phyloP scores from a whole-genome alignment of 2,329 filamentous ascomycete species.

The Cadophora malorum region DNA sequence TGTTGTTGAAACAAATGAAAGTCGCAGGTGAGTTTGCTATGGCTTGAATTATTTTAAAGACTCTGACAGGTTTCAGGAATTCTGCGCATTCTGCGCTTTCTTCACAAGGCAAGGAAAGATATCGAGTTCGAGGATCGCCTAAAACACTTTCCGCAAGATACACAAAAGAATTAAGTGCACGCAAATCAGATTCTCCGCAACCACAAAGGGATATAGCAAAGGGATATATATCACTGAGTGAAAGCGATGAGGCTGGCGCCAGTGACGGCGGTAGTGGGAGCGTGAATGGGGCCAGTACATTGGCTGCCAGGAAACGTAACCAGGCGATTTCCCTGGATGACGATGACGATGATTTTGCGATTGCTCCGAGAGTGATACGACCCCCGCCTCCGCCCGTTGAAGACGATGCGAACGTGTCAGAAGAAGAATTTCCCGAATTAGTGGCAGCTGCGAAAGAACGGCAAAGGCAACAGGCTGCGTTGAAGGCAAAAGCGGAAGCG shows the following conservation, averaged over 20 bases:
- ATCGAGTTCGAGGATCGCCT: slow-evolving; percentile 25
- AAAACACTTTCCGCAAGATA: slow-evolving; percentile 33
- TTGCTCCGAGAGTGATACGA: background rate
- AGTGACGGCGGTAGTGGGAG: slow-evolving; percentile 17
- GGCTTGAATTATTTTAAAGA: background rate
- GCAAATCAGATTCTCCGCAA: slow-evolving; percentile 22
- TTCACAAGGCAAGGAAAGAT: slow-evolving; percentile 31
- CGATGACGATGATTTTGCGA: slow-evolving; percentile 30
- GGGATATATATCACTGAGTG: slow-evolving; percentile 38
- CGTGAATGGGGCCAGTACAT: background rate
- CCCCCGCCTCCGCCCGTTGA: slow-evolving; percentile 22
- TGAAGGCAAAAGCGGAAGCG: slow-evolving; percentile 25
- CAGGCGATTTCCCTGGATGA: slow-evolving; percentile 29
- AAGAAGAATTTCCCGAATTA: slow-evolving; percentile 45
- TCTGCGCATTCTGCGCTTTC: slow-evolving; percentile 37
- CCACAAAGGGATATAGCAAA: slow-evolving; percentile 16
- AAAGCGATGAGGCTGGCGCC: slow-evolving; percentile 34
- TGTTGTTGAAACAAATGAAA: slow-evolving; percentile 13
- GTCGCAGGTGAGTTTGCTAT: slow-evolving; percentile 26
- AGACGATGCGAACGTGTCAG: slow-evolving; percentile 33
- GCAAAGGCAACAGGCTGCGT: slow-evolving; percentile 32
- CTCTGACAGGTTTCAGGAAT: slow-evolving; percentile 28
- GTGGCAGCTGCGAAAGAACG: slow-evolving; percentile 40
- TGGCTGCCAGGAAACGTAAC: slow-evolving; percentile 15
- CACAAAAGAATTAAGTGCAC: slow-evolving; percentile 30